Evolutionary conservation across 2,329 filamentous ascomycete species (phyloP).

Genomic region (Albifimbria verrucaria): DNA sequence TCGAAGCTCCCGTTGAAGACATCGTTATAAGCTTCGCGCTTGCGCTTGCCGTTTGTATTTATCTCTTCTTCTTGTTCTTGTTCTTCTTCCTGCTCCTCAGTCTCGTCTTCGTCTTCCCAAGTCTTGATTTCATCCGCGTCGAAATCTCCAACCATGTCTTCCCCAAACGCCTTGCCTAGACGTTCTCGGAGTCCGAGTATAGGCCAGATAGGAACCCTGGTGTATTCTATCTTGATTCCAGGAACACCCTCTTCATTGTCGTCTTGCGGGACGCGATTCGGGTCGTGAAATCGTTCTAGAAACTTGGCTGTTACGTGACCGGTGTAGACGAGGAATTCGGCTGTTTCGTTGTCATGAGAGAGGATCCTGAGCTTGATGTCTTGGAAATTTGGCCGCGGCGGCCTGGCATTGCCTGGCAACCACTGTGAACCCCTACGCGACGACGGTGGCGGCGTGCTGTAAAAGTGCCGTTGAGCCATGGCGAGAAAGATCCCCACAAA

Average conservation of each 20-base stretch:
- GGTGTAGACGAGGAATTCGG: constrained; percentile 53
- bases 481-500: constrained; percentile 50
- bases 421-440: constrained; percentile 22
- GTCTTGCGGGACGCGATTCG: constrained; percentile 32
- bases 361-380: constrained; percentile 50
- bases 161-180: constrained; percentile 49
- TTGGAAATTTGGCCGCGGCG: constrained; percentile 32
- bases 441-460: constrained; percentile 24
- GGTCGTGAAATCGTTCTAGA: constrained; percentile 47
- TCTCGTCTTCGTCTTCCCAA: constrained; percentile 38
- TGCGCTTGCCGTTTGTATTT: constrained; percentile 28
- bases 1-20: constrained; percentile 40
- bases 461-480: constrained; percentile 56
- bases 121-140: constrained; percentile 40
- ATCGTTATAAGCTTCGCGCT: constrained; percentile 32
- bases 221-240: constrained; percentile 44
- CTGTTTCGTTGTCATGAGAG: constrained; percentile 44
- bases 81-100: constrained; percentile 24
- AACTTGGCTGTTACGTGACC: constrained; percentile 45
- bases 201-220: constrained; percentile 51
- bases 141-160: constrained; percentile 44
- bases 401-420: constrained; percentile 14
- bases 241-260: constrained; percentile 20
- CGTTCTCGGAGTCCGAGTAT: constrained; percentile 53
- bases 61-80: constrained; percentile 30